Evolutionary conservation across 805 yeast species (phyloP).

Genomic region (Lipomyces yamadae): DNA sequence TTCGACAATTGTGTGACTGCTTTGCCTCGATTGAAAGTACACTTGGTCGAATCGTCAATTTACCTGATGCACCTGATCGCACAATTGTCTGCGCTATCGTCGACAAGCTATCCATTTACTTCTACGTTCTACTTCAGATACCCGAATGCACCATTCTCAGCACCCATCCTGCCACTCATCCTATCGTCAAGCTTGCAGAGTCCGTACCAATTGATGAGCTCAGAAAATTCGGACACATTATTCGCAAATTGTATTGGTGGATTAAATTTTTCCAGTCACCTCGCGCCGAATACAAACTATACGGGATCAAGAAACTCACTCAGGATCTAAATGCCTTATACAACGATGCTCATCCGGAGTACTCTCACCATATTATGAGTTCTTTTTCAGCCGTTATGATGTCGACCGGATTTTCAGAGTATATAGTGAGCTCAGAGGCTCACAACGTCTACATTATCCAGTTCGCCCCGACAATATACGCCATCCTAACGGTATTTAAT

Average conservation of each 20-base stretch:
- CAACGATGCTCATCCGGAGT: constrained; percentile 14
- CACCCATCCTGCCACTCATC: constrained; percentile 22
- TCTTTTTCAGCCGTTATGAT: constrained; percentile 9
- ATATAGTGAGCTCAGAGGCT: constrained; percentile 28
- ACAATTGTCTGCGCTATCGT: constrained; percentile 11
- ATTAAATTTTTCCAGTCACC: constrained; percentile 22
- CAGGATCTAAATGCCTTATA: constrained; percentile 18
- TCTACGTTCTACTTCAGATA: constrained; percentile 14
- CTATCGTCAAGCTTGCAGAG: constrained; percentile 17
- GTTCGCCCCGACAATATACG: constrained; percentile 28
- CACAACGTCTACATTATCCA: constrained; percentile 21
- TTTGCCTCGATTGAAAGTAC: constrained; percentile 14
- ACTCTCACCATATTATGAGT: constrained; percentile 2
- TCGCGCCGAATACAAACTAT: constrained; percentile 28
- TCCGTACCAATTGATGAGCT: constrained; percentile 4
- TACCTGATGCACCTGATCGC: constrained; percentile 22
- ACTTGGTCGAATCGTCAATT: constrained; percentile 7
- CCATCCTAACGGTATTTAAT: constrained; percentile 17
- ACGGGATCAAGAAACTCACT: constrained; percentile 24
- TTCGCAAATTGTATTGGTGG: constrained; percentile 30
- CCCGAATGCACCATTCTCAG: constrained; percentile 6
- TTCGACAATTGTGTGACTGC: background rate
- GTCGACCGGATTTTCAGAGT: constrained; percentile 21
- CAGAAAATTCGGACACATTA: constrained; percentile 6
- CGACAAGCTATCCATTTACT: constrained; percentile 16